A percentile compares a stretch with the other conserved stretches of the same genome.
Evolutionary conservation across 2,329 filamentous ascomycete genomes (phyloP).

Genomic region (Nigrograna mackinnonii): DNA sequence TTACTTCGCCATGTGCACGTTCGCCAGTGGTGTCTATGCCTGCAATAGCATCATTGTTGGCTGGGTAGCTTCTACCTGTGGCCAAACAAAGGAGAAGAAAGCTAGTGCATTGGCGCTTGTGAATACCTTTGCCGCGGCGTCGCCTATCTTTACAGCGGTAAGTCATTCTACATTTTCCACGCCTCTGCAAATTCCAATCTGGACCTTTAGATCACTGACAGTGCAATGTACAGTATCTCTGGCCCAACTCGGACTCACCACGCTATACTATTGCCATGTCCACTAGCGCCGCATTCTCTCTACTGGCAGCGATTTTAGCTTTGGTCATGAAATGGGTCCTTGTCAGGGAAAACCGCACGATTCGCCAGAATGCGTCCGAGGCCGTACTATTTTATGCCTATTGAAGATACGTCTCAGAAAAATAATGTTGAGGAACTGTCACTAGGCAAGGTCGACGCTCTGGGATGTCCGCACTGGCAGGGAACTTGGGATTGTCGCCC

Average conservation of each 20-base stretch:
- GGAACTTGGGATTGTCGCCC: no score
- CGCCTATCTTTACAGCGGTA: slow-evolving; percentile 1
- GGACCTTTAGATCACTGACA: not conserved
- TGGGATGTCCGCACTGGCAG: no score
- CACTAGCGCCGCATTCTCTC: not conserved
- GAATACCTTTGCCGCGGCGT: slow-evolving; percentile 1
- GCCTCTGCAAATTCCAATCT: not conserved
- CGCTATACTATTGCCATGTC: slow-evolving; percentile 1
- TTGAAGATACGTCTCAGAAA: no score
- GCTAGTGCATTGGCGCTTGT: not conserved
- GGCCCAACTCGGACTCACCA: slow-evolving; percentile 4
- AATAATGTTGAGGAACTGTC: no score
- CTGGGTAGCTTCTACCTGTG: slow-evolving; percentile 1
- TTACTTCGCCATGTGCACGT: slow-evolving; percentile 3
- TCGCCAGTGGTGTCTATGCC: slow-evolving; percentile 2
- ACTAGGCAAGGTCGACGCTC: no score
- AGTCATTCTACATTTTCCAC: not conserved
- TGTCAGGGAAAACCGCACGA: not conserved
- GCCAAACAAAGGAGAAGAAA: slow-evolving; percentile 6
- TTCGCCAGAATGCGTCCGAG: slow-evolving; percentile 1
- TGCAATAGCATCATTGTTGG: slow-evolving; percentile 4
- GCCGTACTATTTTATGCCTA: slow-evolving; percentile 1
- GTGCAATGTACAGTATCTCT: not conserved
- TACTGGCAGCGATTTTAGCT: not conserved
- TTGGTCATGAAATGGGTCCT: slow-evolving; percentile 1